phyloP scores from a whole-genome alignment of 306 rosid genomes.

The Alnus glutinosa region DNA sequence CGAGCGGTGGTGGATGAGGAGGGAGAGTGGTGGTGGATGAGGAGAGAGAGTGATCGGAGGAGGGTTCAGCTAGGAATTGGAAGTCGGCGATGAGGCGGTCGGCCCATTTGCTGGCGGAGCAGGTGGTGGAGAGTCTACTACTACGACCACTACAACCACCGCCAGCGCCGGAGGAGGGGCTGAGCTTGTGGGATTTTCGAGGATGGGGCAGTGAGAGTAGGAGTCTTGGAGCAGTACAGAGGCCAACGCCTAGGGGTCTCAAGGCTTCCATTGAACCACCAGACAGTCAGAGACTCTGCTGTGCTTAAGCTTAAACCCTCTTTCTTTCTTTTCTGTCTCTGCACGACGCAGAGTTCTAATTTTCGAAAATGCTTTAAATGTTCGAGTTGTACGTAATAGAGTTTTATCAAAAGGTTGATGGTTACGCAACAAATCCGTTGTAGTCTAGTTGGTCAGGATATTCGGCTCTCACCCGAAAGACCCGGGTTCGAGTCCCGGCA shows the following conservation, averaged over 20 bases:
- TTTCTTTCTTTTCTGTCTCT: neutral
- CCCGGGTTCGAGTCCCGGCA: slow-evolving; percentile 61
- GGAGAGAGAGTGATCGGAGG: slow-evolving; percentile 39
- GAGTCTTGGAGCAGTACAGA: slow-evolving; percentile 32
- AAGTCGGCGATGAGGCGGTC: slow-evolving; percentile 91
- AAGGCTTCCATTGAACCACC: slow-evolving; percentile 46
- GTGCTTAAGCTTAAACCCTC: neutral
- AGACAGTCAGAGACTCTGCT: neutral
- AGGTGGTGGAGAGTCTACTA: slow-evolving; percentile 25
- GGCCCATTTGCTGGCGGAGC: slow-evolving; percentile 92
- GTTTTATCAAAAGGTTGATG: accelerated
- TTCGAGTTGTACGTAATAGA: neutral
- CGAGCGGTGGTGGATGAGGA: slow-evolving; percentile 39
- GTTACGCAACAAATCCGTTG: slow-evolving; percentile 14
- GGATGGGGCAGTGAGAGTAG: slow-evolving; percentile 12
- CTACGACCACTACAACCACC: neutral
- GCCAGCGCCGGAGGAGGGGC: slow-evolving; percentile 15
- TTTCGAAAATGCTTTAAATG: too few relatives aligned
- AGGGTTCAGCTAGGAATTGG: slow-evolving; percentile 75
- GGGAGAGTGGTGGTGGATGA: slow-evolving; percentile 48
- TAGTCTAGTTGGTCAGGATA: slow-evolving; percentile 56
- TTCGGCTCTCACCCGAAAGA: slow-evolving; percentile 51
- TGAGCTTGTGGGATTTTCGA: slow-evolving; percentile 32
- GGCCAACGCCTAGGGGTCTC: slow-evolving; percentile 47
- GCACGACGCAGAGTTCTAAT: too few relatives aligned